phyloP scores from a whole-genome alignment of 768 basidiomycete species.

The Nevesoporus exiguus region DNA sequence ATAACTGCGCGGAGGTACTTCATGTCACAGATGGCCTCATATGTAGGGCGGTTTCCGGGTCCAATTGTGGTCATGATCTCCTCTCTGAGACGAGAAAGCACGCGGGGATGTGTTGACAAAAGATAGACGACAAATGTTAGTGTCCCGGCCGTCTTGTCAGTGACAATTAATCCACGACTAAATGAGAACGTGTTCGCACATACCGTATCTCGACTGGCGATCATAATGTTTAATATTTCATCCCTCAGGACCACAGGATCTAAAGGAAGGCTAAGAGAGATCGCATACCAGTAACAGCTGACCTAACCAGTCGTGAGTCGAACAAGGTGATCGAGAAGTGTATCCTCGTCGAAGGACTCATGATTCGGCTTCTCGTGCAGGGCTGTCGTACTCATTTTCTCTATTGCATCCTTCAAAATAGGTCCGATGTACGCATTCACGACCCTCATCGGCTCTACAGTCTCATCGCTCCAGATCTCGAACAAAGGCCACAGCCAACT shows the following conservation, averaged over 20 bases:
- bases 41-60: constrained; percentile 43
- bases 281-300: constrained; percentile 18
- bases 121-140: constrained; percentile 39
- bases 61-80: constrained; percentile 56
- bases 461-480: constrained; percentile 36
- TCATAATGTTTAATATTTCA: constrained; percentile 34
- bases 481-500: constrained; percentile 53
- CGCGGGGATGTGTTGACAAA: constrained; percentile 48
- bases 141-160: constrained; percentile 38
- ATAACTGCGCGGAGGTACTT: constrained; percentile 63
- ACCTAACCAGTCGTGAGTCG: constrained; percentile 42
- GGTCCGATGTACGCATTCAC: constrained; percentile 34
- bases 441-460: background rate
- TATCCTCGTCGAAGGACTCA: constrained; percentile 41
- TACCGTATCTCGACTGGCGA: constrained; percentile 33
- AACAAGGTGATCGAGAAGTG: constrained; percentile 56
- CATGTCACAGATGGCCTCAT: constrained; percentile 57
- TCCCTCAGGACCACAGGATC: constrained; percentile 30
- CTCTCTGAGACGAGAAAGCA: constrained; percentile 45
- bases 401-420: constrained; percentile 41
- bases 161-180: background rate
- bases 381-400: constrained; percentile 32
- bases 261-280: constrained; percentile 2
- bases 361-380: constrained; percentile 23
- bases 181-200: background rate